Evolutionary conservation across 2,329 filamentous ascomycete species (phyloP).

Genomic region (Alternaria burnsii): DNA sequence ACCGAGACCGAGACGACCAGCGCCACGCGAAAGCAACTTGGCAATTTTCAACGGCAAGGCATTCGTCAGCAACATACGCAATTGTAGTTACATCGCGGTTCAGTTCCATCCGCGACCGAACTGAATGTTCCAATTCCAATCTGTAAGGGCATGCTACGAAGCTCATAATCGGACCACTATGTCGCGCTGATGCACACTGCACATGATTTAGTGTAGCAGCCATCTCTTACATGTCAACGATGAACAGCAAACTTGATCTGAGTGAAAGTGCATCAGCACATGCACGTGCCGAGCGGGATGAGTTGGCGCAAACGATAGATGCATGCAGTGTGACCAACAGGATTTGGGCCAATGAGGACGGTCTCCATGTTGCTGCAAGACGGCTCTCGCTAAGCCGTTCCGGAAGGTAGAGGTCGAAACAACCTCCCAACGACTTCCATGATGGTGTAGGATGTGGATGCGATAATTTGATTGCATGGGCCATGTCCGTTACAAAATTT

Average conservation of each 20-base stretch:
- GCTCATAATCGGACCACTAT: neutral
- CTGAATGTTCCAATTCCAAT: neutral
- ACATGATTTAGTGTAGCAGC: neutral
- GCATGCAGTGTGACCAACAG: conserved; percentile 11
- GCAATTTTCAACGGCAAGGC: neutral
- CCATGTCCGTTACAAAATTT: neutral
- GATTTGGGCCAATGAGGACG: conserved; percentile 5
- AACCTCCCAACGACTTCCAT: neutral
- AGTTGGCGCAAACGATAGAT: conserved; percentile 5
- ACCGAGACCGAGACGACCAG: neutral
- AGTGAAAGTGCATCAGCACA: neutral
- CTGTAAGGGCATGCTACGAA: neutral
- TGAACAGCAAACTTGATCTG: neutral
- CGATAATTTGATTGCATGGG: neutral
- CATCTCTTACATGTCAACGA: neutral
- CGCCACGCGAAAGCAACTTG: neutral
- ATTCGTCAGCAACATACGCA: conserved; percentile 6
- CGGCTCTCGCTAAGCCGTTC: conserved; percentile 12
- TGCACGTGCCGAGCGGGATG: neutral
- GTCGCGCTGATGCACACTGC: neutral
- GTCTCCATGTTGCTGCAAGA: neutral
- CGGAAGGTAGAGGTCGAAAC: conserved; percentile 12
- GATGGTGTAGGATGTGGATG: conserved; percentile 6
- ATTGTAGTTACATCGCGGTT: neutral
- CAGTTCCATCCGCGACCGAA: neutral